Evolutionary conservation across 2,329 filamentous ascomycete species (phyloP).

Genomic region (Venturia pyrina): DNA sequence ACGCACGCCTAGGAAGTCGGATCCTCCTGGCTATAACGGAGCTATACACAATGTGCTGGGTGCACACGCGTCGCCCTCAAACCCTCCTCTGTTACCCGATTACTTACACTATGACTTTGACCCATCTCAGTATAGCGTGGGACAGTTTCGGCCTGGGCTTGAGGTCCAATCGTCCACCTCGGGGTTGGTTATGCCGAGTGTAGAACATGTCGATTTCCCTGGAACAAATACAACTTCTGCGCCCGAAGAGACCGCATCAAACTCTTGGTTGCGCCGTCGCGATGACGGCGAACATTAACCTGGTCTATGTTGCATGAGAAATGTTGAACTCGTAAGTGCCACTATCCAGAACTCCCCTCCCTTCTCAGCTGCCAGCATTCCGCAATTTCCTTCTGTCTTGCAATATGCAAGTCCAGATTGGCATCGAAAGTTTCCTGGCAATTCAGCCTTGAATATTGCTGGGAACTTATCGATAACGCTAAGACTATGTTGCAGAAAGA

Average conservation of each 20-base stretch:
- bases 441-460: too few relatives aligned
- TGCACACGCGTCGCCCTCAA: background rate
- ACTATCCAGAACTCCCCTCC: background rate
- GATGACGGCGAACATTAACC: background rate
- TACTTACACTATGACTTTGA: background rate
- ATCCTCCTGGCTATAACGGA: background rate
- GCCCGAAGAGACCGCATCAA: background rate
- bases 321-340: too few relatives aligned
- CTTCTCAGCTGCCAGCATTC: background rate
- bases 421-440: too few relatives aligned
- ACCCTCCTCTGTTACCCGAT: background rate
- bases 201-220: background rate
- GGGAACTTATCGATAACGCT: too few relatives aligned
- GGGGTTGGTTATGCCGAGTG: background rate
- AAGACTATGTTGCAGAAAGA: too few relatives aligned
- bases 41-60: background rate
- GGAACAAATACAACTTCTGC: background rate
- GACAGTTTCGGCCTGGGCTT: background rate
- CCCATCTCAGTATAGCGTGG: background rate
- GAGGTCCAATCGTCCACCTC: background rate
- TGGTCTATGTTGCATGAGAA: too few relatives aligned
- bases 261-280: background rate
- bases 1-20: background rate
- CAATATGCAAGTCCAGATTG: too few relatives aligned
- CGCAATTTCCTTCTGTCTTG: background rate